phyloP scores from a whole-genome alignment of 495 filamentous ascomycete genomes.

The Daldinia decipiens region DNA sequence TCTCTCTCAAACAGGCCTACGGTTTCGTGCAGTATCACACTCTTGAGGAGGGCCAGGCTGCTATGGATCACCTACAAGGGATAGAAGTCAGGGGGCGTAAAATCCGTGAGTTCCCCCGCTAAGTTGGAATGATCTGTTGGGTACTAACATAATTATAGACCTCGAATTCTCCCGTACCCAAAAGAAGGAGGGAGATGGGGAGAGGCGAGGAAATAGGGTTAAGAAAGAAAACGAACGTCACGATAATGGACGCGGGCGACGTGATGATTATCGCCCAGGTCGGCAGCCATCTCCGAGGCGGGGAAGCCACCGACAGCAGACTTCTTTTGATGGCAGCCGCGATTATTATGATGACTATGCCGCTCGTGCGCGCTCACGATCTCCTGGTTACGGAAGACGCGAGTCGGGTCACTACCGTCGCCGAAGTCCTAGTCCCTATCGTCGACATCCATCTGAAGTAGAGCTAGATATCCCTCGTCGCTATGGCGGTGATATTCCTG shows the following conservation, averaged over 20 bases:
- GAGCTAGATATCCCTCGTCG: conserved; percentile 80
- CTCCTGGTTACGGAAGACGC: conserved; percentile 62
- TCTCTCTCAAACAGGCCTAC: conserved; percentile 96
- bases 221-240: conserved; percentile 58
- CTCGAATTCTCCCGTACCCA: conserved; percentile 93
- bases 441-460: conserved; percentile 61
- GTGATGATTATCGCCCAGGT: conserved; percentile 75
- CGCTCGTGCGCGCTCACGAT: conserved; percentile 73
- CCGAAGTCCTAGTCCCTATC: conserved; percentile 72
- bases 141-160: conserved; percentile 63
- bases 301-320: conserved; percentile 52
- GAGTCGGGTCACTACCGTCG: conserved; percentile 63
- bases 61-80: conserved; percentile 81
- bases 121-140: not conserved
- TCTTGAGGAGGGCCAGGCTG: conserved; percentile 72
- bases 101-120: conserved; percentile 78
- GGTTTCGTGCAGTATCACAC: conserved; percentile 96
- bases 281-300: conserved; percentile 65
- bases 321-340: conserved; percentile 54
- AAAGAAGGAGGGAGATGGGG: conserved; percentile 71
- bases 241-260: conserved; percentile 57
- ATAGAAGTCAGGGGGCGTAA: conserved; percentile 80
- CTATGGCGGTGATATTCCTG: conserved; percentile 80
- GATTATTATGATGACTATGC: conserved; percentile 52
- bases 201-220: conserved; percentile 47